Evolutionary conservation across 306 rosid genomes (phyloP), one percentile per base, ranked within the genome.

Genomic region (Ammopiptanthus mongolicus): DNA sequence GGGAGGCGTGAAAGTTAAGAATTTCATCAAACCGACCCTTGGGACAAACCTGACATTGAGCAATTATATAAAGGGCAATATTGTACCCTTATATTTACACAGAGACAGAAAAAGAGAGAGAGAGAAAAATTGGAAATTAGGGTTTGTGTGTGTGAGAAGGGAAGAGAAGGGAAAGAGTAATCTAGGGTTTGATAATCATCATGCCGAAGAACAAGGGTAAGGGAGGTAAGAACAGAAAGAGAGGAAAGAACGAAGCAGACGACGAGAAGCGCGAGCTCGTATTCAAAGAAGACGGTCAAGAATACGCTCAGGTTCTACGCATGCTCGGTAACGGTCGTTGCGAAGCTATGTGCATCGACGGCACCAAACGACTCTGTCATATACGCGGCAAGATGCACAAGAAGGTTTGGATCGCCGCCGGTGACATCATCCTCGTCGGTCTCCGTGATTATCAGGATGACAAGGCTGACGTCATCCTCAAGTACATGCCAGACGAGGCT

Each of bases 141-240:
- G 76, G 76, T 71, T 71, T n/a, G n/a, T n/a, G n/a, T n/a, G n/a
- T n/a, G n/a, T n/a, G n/a, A n/a, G n/a, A n/a, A 33, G 4, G 36
- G 0, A 13, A 28, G 12, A 7, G 25, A 33, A 17, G 0, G 2
- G 1, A 2, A 9, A 3, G 3, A 23, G 12, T 6, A 3, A 60
- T 14, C 19, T 6, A 14, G 36, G 42, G n/a, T n/a, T 21, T 36
- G 9, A 36, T 12, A 8, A 8, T 39, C 19, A 17, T 10, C 7
- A 87, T 87, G 89, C 91, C 91, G 77, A 87, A 87, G 91, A 87
- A 87, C 47, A 87, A 87, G 84, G 91, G 91, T 70, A 87, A 87
- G 86, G 91, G 89, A 87, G 91, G 91, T 0, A 85, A 85, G 84
- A 87, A 87, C 82, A 42, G 91, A 62, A 87, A 87, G 84, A 75